Evolutionary conservation across 108 stramenopile genomes (phyloP).

Genomic region (Pseudonitzschia delicatissima): DNA sequence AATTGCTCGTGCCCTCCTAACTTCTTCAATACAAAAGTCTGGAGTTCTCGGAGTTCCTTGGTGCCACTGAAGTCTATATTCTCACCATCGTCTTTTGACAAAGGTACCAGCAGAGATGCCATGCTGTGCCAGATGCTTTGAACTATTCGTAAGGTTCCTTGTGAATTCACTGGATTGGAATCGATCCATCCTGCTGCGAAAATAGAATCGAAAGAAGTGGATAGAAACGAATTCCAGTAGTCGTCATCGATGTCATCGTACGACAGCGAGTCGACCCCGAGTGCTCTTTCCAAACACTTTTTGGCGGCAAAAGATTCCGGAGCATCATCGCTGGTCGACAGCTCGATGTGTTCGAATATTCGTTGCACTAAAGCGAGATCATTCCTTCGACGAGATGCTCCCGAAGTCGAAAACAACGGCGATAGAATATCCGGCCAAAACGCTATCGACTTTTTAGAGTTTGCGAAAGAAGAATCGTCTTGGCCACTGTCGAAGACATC

Average conservation of each 20-base stretch:
- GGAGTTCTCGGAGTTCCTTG: not conserved
- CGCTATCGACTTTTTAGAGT: not conserved
- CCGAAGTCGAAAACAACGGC: constrained; percentile 1
- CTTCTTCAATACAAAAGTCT: not conserved
- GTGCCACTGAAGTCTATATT: not conserved
- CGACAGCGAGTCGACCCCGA: not conserved
- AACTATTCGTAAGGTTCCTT: not conserved
- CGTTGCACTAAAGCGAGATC: not conserved
- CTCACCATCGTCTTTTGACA: not conserved
- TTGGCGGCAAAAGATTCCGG: not conserved
- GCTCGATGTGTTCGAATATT: not conserved
- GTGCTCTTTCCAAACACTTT: not conserved
- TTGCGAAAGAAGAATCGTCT: no score
- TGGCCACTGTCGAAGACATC: not conserved
- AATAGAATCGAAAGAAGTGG: not conserved
- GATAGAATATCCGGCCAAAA: not conserved
- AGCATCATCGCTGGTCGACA: not conserved
- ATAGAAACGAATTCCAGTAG: not conserved
- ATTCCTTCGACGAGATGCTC: not conserved
- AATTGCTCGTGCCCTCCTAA: constrained; percentile 4
- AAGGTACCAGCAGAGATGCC: not conserved
- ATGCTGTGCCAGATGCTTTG: constrained; percentile 1
- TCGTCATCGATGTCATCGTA: not conserved
- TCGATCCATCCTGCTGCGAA: not conserved
- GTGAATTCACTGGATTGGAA: not conserved